Evolutionary conservation across 352 stramenopile species (phyloP), one percentile per base, ranked within the genome.

Genomic region (Phytopythium delawarense): DNA sequence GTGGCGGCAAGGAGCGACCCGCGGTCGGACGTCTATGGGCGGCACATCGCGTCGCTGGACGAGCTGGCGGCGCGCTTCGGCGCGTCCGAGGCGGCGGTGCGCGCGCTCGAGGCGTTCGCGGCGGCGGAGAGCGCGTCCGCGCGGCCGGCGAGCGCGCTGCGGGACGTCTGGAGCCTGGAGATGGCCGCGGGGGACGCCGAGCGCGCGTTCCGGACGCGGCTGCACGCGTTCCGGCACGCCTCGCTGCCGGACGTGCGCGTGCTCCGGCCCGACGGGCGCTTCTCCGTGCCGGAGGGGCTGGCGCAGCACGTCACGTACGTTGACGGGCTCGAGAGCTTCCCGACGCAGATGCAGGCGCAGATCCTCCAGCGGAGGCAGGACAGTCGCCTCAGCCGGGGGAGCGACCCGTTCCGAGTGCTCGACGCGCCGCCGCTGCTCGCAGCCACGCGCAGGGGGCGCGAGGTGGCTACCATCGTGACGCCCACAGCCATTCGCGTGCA

Each of bases 311-410:
- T 91, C 21, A 48, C 75, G 52, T 93, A 79, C 66, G 63, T 91
- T 12, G 84, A 87, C 66, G 84, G 78, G 23, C 70, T 93, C 21
- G 81, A 93, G 67, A 80, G 70, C 58, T 90, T 93, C 49, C 84
- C 84, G 6, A 88, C 84, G 28, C 70, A 84, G 54, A 78, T 79
- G 57, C 79, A 89, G 62, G 76, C 79, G n/a, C 66, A 66, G 35
- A 69, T 73, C 40, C 78, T 89, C 67, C 66, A 72, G 55, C 55
- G 62, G 37, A 46, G 63, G n/a, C 32, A 5, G 0, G 15, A 23
- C 15, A 15, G 53, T 30, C 34, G 44, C 46, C n/a, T 42, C 46
- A 42, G 45, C 0, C 48, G 32, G 13, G 72, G 73, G 35, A 49
- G 59, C 5, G 70, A 86, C 37, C 76, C 75, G 40, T 65, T 81